Evolutionary conservation across 306 rosid genomes (phyloP).

Genomic region (Glycine latifolia): DNA sequence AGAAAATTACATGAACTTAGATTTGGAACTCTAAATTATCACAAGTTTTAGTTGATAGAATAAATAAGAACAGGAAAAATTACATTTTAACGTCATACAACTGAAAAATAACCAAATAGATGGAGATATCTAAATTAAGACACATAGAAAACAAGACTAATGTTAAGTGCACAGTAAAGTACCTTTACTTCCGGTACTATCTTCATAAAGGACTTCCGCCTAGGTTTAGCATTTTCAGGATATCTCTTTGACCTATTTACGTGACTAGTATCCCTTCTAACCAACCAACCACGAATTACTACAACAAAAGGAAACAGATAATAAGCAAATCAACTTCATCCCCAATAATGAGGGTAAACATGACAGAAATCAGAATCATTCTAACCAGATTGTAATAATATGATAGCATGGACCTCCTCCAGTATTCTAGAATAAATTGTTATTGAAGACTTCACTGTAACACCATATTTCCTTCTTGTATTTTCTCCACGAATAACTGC

Average conservation of each 20-base stretch:
- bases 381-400: constrained; percentile 75
- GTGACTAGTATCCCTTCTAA: constrained; percentile 56
- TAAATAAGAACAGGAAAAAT: not conserved
- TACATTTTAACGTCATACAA: not conserved
- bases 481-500: constrained; percentile 83
- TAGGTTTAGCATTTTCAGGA: constrained; percentile 56
- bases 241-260: constrained; percentile 46
- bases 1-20: constrained; percentile 17
- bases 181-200: constrained; percentile 66
- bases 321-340: constrained; percentile 46
- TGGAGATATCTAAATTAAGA: constrained; percentile 24
- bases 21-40: constrained; percentile 15
- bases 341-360: constrained; percentile 7
- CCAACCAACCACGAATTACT: constrained; percentile 79
- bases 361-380: constrained; percentile 31
- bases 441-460: constrained; percentile 46
- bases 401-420: constrained; percentile 66
- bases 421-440: constrained; percentile 55
- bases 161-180: constrained; percentile 29
- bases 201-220: constrained; percentile 53
- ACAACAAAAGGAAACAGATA: constrained; percentile 42
- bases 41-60: constrained; percentile 2
- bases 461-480: constrained; percentile 56
- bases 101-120: constrained; percentile 27
- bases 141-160: constrained; percentile 1